Evolutionary conservation across 352 stramenopile genomes (phyloP).

Genomic region (Aphanomyces cochlioides): DNA sequence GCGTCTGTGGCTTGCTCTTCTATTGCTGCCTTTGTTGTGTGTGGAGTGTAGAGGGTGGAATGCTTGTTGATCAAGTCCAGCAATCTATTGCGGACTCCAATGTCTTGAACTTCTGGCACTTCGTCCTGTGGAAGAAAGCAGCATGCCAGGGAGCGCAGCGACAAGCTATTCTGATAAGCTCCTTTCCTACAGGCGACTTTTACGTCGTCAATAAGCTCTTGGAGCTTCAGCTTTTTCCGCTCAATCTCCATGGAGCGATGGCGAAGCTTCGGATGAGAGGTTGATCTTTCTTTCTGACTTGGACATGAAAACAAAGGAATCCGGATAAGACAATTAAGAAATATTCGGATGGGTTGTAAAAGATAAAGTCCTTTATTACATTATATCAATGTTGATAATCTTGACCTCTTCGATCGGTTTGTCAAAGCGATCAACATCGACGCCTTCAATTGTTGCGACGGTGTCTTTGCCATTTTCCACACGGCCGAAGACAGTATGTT

Average conservation of each 20-base stretch:
- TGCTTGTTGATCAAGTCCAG: not conserved
- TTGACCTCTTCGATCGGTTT: conserved; percentile 76
- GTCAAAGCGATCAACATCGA: conserved; percentile 82
- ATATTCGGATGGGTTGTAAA: not conserved
- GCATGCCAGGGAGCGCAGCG: conserved; percentile 11
- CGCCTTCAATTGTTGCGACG: conserved; percentile 93
- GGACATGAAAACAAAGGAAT: not conserved
- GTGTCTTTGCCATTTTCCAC: conserved; percentile 94
- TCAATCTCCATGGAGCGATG: conserved; percentile 10
- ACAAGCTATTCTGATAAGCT: conserved; percentile 11
- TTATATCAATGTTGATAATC: conserved; percentile 87
- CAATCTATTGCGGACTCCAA: not conserved
- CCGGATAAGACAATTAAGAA: not conserved
- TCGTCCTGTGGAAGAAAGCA: conserved; percentile 14
- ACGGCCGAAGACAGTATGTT: conserved; percentile 92
- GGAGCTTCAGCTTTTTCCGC: conserved; percentile 15
- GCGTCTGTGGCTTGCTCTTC: too few species aligned
- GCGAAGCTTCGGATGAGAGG: not conserved
- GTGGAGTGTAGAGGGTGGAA: not conserved
- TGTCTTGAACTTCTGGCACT: not conserved
- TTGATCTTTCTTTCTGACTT: conserved; percentile 20
- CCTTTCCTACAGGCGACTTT: conserved; percentile 11
- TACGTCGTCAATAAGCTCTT: conserved; percentile 19
- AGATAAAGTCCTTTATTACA: conserved; percentile 39
- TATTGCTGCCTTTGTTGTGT: too few species aligned